Percentiles rank a stretch among this genome's conserved stretches.
phyloP scores from a whole-genome alignment of 2,329 filamentous ascomycete genomes.

The Helotiales sp. region DNA sequence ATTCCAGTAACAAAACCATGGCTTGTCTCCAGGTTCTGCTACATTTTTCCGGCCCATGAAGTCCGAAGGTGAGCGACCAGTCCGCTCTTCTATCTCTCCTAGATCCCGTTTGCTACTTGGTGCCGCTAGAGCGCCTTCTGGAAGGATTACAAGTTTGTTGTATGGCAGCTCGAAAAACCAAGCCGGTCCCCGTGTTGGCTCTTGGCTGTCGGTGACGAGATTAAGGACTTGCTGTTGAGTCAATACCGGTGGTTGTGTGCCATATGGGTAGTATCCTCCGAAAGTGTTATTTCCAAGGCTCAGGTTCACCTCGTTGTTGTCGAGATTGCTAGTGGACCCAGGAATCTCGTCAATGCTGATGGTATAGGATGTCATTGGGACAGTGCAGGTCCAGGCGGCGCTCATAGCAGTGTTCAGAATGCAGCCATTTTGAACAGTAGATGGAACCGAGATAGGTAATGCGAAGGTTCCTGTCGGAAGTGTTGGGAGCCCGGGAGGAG shows the following conservation, averaged over 20 bases:
- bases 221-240: slow-evolving; percentile 46
- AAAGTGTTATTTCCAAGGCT: slow-evolving; percentile 40
- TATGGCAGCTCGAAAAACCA: slow-evolving; percentile 63
- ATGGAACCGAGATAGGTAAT: slow-evolving; percentile 52
- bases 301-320: slow-evolving; percentile 34
- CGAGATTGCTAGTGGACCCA: slow-evolving; percentile 25
- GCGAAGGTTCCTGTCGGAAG: slow-evolving; percentile 56
- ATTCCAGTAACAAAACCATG: slow-evolving; percentile 74
- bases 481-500: slow-evolving; percentile 51
- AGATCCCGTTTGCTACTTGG: slow-evolving; percentile 19
- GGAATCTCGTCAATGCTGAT: slow-evolving; percentile 22
- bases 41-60: slow-evolving; percentile 35
- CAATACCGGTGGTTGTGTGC: slow-evolving; percentile 58
- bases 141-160: slow-evolving; percentile 62
- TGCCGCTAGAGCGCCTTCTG: slow-evolving; percentile 20
- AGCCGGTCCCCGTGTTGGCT: slow-evolving; percentile 57
- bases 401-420: slow-evolving; percentile 54
- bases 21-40: slow-evolving; percentile 54
- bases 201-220: slow-evolving; percentile 58
- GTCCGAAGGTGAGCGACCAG: not conserved
- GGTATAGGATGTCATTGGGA: slow-evolving; percentile 36
- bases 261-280: slow-evolving; percentile 52
- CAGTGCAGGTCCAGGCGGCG: slow-evolving; percentile 64
- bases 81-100: not conserved
- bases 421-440: slow-evolving; percentile 53